Evolutionary conservation across 192 early-diverging fungal species (phyloP), one percentile per base, ranked within the genome.

Genomic region (Rhizophagus clarus): DNA sequence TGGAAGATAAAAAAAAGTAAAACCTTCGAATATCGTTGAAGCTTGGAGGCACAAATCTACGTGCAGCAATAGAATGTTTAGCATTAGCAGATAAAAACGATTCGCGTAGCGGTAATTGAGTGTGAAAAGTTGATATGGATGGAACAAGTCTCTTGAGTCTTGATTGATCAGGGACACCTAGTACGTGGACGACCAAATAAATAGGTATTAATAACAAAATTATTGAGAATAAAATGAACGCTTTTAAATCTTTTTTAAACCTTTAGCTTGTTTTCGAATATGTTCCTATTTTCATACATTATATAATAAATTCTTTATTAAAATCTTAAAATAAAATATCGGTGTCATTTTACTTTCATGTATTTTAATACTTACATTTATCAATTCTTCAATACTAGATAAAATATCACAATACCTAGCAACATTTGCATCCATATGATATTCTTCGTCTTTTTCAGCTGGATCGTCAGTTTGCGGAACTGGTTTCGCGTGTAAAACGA

Each of bases 11-110:
- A 60, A 32, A 26, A 2, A 47, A 4, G 31, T 47, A 67, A 40
- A 80, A 88, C 87, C 85, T 90, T 12, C 95, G 90, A 75, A 97
- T 88, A 76, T 97, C 96, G 88, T 97, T 97, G 88, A 97, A 97
- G 76, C 90, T 92, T 2, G 96, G 96, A 76, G 96, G 94, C 24
- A 97, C 95, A 81, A 92, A 92, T 32, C 91, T 90, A 75, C 96
- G 89, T 0, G 89, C 90, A 15, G 93, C 89, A 45, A 97, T 95
- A 4, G 90, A 87, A 74, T 94, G 82, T 40, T 88, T 85, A 2
- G 79, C 75, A 85, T 97, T 92, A 61, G 91, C 88, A n/a, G 79
- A 80, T 63, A 91, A 80, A 85, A 97, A 97, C 14, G 93, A 90
- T 17, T 84, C 87, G 20, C 85, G 84, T 29, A 97, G 86, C 24